Percentiles rank a stretch among this genome's conserved stretches.
Conservation (phyloP, 2,329 filamentous ascomycete genomes). For the Boeremia lycopersici region DNA sequence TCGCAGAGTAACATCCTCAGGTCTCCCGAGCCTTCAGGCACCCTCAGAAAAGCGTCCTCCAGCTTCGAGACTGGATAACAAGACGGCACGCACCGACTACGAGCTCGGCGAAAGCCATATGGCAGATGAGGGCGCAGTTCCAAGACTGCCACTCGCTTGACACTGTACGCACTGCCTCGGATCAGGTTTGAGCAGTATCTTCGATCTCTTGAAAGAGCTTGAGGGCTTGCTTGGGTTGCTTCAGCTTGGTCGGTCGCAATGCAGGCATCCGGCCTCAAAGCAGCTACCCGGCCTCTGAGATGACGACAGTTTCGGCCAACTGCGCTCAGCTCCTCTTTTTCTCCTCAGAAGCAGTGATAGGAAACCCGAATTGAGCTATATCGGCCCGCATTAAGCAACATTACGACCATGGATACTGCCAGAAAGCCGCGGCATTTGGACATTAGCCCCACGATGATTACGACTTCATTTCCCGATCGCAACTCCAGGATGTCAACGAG, state of each 20-base stretch:
- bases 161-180: slow-evolving; percentile 5
- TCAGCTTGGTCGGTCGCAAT: not conserved
- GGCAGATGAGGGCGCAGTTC: slow-evolving; percentile 10
- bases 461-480: slow-evolving; percentile 7
- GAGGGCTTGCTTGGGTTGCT: slow-evolving; percentile 11
- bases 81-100: slow-evolving; percentile 10
- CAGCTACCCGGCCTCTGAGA: not conserved
- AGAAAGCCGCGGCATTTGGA: slow-evolving; percentile 15
- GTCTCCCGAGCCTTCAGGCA: slow-evolving; percentile 14
- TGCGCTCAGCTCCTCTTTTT: slow-evolving; percentile 14
- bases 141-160: slow-evolving; percentile 13
- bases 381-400: slow-evolving; percentile 10
- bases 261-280: not conserved
- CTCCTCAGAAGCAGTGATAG: slow-evolving; percentile 8
- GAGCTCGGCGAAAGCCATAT: slow-evolving; percentile 16
- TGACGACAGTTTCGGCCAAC: slow-evolving; percentile 2
- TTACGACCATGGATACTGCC: slow-evolving; percentile 1
- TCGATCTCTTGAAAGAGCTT: slow-evolving; percentile 12
- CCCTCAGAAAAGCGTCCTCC: slow-evolving; percentile 12
- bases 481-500: not conserved
- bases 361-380: slow-evolving; percentile 6
- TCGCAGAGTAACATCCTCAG: slow-evolving; percentile 7
- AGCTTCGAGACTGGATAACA: slow-evolving; percentile 13
- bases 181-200: slow-evolving; percentile 1
- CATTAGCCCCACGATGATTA: not conserved